Conservation (phyloP, 2,329 filamentous ascomycete species). For the Trichoderma guizhouense region DNA sequence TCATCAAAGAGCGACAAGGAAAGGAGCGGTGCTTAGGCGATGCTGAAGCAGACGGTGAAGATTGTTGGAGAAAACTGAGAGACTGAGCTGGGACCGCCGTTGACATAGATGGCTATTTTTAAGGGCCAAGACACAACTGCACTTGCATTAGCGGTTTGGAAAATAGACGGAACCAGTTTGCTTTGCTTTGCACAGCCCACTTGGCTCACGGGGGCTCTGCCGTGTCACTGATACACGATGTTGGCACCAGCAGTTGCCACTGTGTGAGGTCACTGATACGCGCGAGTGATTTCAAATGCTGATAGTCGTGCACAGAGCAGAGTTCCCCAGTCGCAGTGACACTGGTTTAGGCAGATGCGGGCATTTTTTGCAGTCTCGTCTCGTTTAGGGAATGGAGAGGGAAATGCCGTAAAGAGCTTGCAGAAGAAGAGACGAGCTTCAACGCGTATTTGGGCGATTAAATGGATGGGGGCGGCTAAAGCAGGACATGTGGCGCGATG, state of each 20-base stretch:
- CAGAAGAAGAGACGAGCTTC: neutral
- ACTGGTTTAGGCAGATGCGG: constrained; percentile 1
- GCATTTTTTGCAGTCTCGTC: neutral
- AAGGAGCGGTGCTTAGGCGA: neutral
- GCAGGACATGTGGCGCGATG: constrained; percentile 14
- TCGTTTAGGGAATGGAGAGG: neutral
- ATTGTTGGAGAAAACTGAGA: neutral
- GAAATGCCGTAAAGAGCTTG: neutral
- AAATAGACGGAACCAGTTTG: constrained; percentile 1
- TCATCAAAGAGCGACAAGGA: constrained; percentile 7
- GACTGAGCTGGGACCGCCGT: neutral
- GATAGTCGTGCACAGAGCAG: neutral
- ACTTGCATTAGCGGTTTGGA: constrained; percentile 6
- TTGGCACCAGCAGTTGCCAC: neutral
- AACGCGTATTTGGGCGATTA: neutral
- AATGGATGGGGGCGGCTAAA: neutral
- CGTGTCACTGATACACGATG: neutral
- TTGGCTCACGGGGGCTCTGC: neutral
- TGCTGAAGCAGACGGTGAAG: neutral
- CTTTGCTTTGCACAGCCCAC: constrained; percentile 10
- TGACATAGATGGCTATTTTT: neutral
- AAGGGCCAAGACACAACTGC: neutral
- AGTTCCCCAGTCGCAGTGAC: neutral
- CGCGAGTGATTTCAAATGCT: neutral
- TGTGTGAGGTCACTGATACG: neutral